phyloP scores from a whole-genome alignment of 2,329 filamentous ascomycete genomes.

The Aspergillus clavatus region DNA sequence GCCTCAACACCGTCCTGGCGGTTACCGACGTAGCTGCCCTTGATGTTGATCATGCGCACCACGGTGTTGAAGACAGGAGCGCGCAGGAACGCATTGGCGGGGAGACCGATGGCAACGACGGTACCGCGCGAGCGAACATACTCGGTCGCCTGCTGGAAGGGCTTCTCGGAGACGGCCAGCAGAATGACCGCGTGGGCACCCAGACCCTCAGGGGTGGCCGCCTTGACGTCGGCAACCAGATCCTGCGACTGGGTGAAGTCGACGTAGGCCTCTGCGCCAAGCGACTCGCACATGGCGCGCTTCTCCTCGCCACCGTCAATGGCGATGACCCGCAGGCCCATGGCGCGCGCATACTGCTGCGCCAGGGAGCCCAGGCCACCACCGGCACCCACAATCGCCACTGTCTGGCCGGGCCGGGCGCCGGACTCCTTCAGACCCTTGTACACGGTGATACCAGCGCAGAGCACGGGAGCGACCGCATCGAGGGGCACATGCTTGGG shows the following conservation, averaged over 20 bases:
- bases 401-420: constrained; percentile 28
- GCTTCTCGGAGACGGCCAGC: constrained; percentile 79
- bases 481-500: constrained; percentile 16
- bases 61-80: constrained; percentile 87
- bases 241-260: constrained; percentile 74
- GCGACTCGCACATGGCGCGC: constrained; percentile 57
- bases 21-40: constrained; percentile 89
- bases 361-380: constrained; percentile 71
- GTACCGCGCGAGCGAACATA: constrained; percentile 78
- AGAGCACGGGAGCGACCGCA: constrained; percentile 19
- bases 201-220: constrained; percentile 69
- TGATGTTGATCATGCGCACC: constrained; percentile 82
- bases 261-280: constrained; percentile 69
- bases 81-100: constrained; percentile 69
- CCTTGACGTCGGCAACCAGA: constrained; percentile 76
- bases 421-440: constrained; percentile 26
- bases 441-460: constrained; percentile 21
- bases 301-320: constrained; percentile 83
- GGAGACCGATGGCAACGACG: constrained; percentile 84
- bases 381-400: constrained; percentile 29
- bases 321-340: constrained; percentile 75
- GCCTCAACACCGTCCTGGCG: constrained; percentile 81
- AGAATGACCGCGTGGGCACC: constrained; percentile 84
- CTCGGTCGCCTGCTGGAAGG: constrained; percentile 86
- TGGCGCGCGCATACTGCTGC: constrained; percentile 82